Evolutionary conservation across 805 yeast genomes (phyloP), one percentile per base, ranked within the genome.

Genomic region (Candida taoyuanica): DNA sequence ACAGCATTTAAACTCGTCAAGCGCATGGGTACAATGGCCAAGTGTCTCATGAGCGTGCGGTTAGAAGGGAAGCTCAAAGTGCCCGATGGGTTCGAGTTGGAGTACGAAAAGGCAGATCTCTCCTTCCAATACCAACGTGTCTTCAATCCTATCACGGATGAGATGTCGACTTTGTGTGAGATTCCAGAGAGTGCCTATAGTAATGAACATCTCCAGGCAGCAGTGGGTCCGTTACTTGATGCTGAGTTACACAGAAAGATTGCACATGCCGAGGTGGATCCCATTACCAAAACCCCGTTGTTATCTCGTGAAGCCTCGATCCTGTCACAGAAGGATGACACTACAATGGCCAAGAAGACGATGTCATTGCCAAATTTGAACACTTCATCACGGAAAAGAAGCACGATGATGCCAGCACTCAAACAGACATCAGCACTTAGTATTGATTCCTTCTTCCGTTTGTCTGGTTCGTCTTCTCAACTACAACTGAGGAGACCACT

Each of bases 71-170:
- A 78, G 52, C 47, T 60, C 12, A 59, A 56, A 8, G 63, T 84
- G 0, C 88, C 93, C 0, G 62, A 53, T 0, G 70, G 62, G 1
- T 86, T 85, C 48, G 66, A 69, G 34, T 67, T 68, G 1, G 89
- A 83, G 44, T 81, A 78, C 36, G 55, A 63, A 23, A 65, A 68
- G 33, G 98, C 98, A 0, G 71, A 74, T 43, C 66, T 79, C 29
- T 91, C 97, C 11, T 93, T 93, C 58, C 80, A 73, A 53, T 84
- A 68, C 57, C 97, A 88, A 58, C 71, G 95, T 44, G 97, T 93
- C 1, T 91, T 77, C 60, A 76, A 89, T 56, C 95, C 96, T 0
- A 34, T 58, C 2, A 44, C 54, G 1, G 51, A 68, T 29, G 36
- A 50, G 27, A 62, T 86, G n/a, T 68, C 70, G 1, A 75, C 85